Conservation (phyloP, 192 early-diverging fungal species). For the Mortierella hygrophila region DNA sequence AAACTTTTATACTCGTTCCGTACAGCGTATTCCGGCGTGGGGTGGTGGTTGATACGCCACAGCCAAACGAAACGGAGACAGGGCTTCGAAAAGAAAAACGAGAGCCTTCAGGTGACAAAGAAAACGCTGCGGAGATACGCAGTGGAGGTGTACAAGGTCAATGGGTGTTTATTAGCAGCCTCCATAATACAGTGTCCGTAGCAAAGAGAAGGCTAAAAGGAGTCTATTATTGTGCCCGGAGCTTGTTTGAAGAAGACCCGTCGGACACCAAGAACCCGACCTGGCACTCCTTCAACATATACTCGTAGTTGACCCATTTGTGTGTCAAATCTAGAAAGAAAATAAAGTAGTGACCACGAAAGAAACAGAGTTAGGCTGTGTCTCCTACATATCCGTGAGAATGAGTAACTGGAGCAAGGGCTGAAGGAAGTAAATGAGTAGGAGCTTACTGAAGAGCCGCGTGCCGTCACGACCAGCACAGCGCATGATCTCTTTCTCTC, state of each 20-base stretch:
- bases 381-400: not conserved
- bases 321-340: slow-evolving; percentile 74
- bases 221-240: slow-evolving; percentile 8
- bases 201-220: not conserved
- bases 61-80: not conserved
- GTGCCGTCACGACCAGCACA: slow-evolving; percentile 95
- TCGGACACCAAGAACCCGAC: slow-evolving; percentile 69
- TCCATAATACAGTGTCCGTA: not conserved
- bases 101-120: not conserved
- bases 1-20: not conserved
- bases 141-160: not conserved
- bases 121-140: not conserved
- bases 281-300: slow-evolving; percentile 85
- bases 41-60: not conserved
- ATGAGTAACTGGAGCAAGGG: not conserved
- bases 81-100: not conserved
- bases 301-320: slow-evolving; percentile 96
- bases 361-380: not conserved
- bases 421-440: not conserved
- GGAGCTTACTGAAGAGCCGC: slow-evolving; percentile 81
- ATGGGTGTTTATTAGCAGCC: not conserved
- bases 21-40: not conserved
- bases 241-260: slow-evolving; percentile 24
- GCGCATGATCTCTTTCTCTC: slow-evolving; percentile 78
- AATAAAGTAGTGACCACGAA: not conserved